Evolutionary conservation across 2,329 filamentous ascomycete genomes (phyloP), one percentile per base, ranked within the genome.

Genomic region (Diaporthe sp.): DNA sequence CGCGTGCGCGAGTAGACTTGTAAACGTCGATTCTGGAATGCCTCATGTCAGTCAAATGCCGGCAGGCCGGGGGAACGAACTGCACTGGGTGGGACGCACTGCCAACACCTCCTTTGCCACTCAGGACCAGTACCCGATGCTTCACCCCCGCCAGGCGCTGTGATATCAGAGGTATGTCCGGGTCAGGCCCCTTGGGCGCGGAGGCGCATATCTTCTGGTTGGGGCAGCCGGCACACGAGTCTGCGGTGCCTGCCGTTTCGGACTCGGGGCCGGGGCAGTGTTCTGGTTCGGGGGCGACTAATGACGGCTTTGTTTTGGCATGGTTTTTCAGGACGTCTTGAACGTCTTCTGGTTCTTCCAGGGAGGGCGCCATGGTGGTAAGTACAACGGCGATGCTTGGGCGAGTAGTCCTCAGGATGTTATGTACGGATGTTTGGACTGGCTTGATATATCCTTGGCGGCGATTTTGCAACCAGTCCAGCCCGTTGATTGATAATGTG

Each of bases 131-230:
- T 74, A 99, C 93, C 85, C 98, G 98, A 86, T 98, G 96, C 79
- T 92, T 91, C 77, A 99, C 94, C 69, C 91, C 91, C 15, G 92
- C 89, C 4, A 99, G 92, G 5, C 96, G 94, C 73, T 93, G 90
- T 22, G 95, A 93, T 80, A 99, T 98, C 78, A 97, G 83, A 4
- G 95, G 92, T 60, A 98, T 94, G 83, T 99, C 97, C 0, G 96
- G 96, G 82, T 99, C 97, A 2, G 97, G 96, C 0, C 96, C 97
- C 84, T 98, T 98, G 30, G 96, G 96, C 1, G 96, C 94, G 1
- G 96, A 94, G 25, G 96, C 96, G 87, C 97, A 99, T 80, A 99
- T 98, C 64, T 92, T 88, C 86, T 99, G 96, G 86, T 99, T 99
- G 1, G 97, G 97, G 81, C 97, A 99, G 71, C 96, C 96, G 64